These are phyloP conservation scores for Sclerotinia spermophila DNA, from an alignment of 2,329 filamentous ascomycete species.

Conservation along the genomic window DNA sequence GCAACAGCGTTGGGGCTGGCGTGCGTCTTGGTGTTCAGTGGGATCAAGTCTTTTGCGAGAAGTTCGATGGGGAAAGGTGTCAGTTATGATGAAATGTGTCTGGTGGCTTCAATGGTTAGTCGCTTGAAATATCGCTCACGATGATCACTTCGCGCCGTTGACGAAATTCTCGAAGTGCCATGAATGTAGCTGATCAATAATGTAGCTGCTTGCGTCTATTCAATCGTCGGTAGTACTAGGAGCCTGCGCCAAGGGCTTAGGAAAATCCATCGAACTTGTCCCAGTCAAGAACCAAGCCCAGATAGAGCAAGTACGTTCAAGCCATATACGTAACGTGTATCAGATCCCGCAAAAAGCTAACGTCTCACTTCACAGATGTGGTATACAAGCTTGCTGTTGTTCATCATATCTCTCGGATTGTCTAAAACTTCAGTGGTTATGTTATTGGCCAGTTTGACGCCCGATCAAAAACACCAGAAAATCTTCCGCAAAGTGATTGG, in stretches of 20 bases:
- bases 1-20: conserved; percentile 20
- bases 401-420: conserved; percentile 41
- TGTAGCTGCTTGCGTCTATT: conserved; percentile 18
- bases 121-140: not conserved
- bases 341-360: not conserved
- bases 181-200: not conserved
- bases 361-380: conserved; percentile 33
- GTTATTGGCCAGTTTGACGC: conserved; percentile 46
- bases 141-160: no score
- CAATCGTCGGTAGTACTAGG: conserved; percentile 19
- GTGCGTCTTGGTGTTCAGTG: conserved; percentile 18
- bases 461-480: conserved; percentile 41
- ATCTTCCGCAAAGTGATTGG: conserved; percentile 32
- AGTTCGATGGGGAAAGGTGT: not conserved
- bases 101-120: conserved; percentile 17
- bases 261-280: conserved; percentile 24
- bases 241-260: conserved; percentile 20
- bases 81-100: conserved; percentile 18
- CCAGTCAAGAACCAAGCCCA: conserved; percentile 9
- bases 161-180: not conserved
- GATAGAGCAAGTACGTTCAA: conserved; percentile 21
- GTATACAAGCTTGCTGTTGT: conserved; percentile 42
- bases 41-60: conserved; percentile 18
- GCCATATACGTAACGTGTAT: not conserved
- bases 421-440: conserved; percentile 44